phyloP scores from a whole-genome alignment of 2,329 filamentous ascomycete genomes.

The Pseudocercospora macadamiae region DNA sequence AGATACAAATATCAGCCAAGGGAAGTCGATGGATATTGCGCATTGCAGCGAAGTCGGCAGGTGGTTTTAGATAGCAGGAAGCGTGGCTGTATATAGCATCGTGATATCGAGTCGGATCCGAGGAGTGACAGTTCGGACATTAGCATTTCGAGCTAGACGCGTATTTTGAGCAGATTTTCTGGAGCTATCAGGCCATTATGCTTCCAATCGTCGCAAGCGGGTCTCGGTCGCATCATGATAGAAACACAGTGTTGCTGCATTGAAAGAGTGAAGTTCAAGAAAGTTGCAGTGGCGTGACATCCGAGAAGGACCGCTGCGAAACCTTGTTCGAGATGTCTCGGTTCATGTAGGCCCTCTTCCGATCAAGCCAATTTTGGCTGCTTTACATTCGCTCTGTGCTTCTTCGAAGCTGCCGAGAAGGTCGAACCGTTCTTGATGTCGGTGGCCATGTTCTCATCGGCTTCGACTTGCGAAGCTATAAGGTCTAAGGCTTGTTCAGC shows the following conservation, averaged over 20 bases:
- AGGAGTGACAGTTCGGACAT: background rate
- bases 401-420: constrained; percentile 33
- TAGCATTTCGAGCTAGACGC: too few species aligned
- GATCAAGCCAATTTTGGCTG: constrained; percentile 24
- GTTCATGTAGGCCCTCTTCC: background rate
- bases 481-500: constrained; percentile 33
- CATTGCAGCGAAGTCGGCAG: too few species aligned
- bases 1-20: too few species aligned
- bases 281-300: background rate
- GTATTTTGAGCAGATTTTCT: too few species aligned
- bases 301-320: background rate
- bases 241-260: too few species aligned
- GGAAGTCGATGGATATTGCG: too few species aligned
- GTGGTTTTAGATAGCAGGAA: too few species aligned
- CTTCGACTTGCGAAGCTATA: constrained; percentile 37
- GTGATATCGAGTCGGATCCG: background rate
- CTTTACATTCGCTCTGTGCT: constrained; percentile 33
- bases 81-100: too few species aligned
- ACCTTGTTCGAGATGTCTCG: background rate
- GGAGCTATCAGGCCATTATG: background rate
- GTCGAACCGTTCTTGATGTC: constrained; percentile 33
- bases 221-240: too few species aligned
- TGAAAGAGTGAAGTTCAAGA: too few species aligned
- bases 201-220: too few species aligned
- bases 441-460: constrained; percentile 35